These are phyloP conservation scores for Angomonas deanei DNA, from an alignment of 208 protist species.

Conservation along the genomic window DNA sequence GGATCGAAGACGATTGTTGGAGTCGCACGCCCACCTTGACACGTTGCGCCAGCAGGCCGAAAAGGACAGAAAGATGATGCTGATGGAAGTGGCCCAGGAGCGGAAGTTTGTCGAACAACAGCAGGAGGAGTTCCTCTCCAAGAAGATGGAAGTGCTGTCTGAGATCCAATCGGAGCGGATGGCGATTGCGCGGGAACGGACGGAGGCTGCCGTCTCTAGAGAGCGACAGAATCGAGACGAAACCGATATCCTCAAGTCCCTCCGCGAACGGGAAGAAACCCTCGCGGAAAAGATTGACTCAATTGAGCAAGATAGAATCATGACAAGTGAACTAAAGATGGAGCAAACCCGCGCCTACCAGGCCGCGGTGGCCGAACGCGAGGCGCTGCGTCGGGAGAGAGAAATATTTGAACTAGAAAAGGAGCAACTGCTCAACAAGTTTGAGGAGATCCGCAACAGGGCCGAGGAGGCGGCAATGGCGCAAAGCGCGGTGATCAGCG, in stretches of 20 bases:
- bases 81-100: conserved; percentile 74
- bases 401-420: conserved; percentile 80
- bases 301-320: conserved; percentile 60
- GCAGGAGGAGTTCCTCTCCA: conserved; percentile 70
- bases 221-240: conserved; percentile 82
- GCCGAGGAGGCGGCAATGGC: conserved; percentile 58
- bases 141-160: conserved; percentile 62
- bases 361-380: conserved; percentile 41
- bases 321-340: conserved; percentile 40
- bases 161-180: conserved; percentile 78
- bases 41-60: conserved; percentile 78
- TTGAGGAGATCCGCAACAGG: conserved; percentile 54
- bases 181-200: conserved; percentile 56
- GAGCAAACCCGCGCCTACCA: conserved; percentile 57
- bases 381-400: conserved; percentile 59
- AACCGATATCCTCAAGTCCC: conserved; percentile 56
- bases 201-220: conserved; percentile 56
- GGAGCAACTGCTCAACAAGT: conserved; percentile 55
- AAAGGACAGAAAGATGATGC: conserved; percentile 70
- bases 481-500: conserved; percentile 48
- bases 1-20: conserved; percentile 59
- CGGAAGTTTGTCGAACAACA: conserved; percentile 79
- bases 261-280: conserved; percentile 72
- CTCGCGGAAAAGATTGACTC: conserved; percentile 51
- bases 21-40: conserved; percentile 66